Percentiles rank a stretch among this genome's conserved stretches.
These are phyloP conservation scores for Leptosphaerulina australis DNA, from an alignment of 2,329 filamentous ascomycete genomes.

Conservation along the genomic window DNA sequence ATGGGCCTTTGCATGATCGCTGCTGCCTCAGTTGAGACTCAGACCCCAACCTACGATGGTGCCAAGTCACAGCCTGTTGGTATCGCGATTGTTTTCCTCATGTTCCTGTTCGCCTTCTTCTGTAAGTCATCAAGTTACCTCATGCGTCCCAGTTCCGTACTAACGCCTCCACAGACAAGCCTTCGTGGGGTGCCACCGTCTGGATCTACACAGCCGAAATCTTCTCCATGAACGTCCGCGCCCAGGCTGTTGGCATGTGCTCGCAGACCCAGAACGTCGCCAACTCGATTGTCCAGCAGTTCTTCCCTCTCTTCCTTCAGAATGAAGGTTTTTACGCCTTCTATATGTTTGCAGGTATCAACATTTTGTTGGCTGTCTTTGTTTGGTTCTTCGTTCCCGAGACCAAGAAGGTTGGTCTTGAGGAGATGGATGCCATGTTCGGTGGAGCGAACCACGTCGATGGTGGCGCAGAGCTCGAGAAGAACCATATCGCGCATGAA, in stretches of 20 bases:
- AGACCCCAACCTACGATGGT: conserved; percentile 61
- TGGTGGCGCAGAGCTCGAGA: conserved; percentile 58
- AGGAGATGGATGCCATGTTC: conserved; percentile 64
- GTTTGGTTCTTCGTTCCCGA: conserved; percentile 53
- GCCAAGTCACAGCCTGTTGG: conserved; percentile 65
- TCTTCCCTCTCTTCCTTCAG: conserved; percentile 70
- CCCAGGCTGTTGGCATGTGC: conserved; percentile 72
- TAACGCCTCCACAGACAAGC: conserved; percentile 60
- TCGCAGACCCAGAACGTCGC: conserved; percentile 64
- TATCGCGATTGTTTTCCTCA: conserved; percentile 70
- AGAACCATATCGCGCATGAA: conserved; percentile 43
- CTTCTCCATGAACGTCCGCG: conserved; percentile 74
- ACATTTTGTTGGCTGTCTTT: conserved; percentile 49
- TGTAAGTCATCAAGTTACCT: conserved; percentile 48
- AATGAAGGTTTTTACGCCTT: conserved; percentile 63
- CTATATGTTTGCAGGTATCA: conserved; percentile 61
- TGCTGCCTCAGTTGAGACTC: conserved; percentile 62
- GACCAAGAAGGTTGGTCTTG: conserved; percentile 56
- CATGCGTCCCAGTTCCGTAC: conserved; percentile 7
- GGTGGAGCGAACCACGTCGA: conserved; percentile 63
- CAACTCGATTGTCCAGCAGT: conserved; percentile 71
- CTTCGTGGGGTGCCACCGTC: conserved; percentile 71
- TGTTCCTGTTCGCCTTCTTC: conserved; percentile 70
- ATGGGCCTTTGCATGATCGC: conserved; percentile 75
- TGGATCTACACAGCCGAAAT: conserved; percentile 75